phyloP scores from a whole-genome alignment of 179 eudicot genomes.

The Vitellaria paradoxa region DNA sequence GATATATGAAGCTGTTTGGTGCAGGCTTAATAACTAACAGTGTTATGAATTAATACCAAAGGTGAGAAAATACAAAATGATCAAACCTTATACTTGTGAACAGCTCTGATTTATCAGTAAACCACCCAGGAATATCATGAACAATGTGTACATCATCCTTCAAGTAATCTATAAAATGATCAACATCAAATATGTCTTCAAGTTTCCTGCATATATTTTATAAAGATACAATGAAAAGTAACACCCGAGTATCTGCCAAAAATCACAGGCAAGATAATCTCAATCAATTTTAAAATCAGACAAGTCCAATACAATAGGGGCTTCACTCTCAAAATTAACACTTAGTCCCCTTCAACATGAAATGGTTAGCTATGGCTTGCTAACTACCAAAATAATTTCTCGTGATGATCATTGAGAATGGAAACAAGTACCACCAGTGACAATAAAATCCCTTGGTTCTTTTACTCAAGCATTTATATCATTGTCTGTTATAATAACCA shows the following conservation, averaged over 20 bases:
- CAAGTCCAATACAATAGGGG: no score
- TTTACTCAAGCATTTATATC: not conserved
- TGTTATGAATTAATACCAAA: not conserved
- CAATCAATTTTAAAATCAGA: no score
- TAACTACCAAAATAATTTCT: not conserved
- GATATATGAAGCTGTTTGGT: not conserved
- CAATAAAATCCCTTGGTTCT: not conserved
- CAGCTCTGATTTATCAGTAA: slow-evolving; percentile 83
- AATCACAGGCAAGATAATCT: no score
- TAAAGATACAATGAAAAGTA: not conserved
- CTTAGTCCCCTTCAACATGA: not conserved
- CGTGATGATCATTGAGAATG: no score
- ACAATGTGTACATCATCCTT: slow-evolving; percentile 92
- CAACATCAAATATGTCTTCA: slow-evolving; percentile 98
- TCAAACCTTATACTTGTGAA: slow-evolving; percentile 88
- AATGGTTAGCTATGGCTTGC: not conserved
- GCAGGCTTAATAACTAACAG: not conserved
- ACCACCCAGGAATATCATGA: slow-evolving; percentile 98
- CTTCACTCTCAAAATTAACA: not conserved
- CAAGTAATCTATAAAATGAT: slow-evolving; percentile 96
- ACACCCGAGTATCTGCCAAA: no score
- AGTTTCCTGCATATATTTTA: slow-evolving; percentile 58
- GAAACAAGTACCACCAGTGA: not conserved
- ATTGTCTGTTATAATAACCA: not conserved
- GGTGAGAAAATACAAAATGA: not conserved